phyloP scores from a whole-genome alignment of 2,329 filamentous ascomycete species.

The Metarhizium sp. region DNA sequence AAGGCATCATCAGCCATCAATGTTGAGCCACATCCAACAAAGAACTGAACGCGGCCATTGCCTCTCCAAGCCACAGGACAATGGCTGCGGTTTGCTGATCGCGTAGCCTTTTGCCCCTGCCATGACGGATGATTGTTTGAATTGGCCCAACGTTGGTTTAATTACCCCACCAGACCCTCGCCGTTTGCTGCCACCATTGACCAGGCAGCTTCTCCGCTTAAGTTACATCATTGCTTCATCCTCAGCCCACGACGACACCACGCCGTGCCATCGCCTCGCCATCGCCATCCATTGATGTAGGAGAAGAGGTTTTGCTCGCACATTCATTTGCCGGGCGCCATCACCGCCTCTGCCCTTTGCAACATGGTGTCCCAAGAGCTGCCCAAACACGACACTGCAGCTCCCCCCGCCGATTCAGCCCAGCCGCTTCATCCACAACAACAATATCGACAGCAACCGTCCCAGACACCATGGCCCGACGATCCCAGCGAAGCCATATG shows the following conservation, averaged over 20 bases:
- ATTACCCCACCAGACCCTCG: background rate
- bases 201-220: constrained; percentile 8
- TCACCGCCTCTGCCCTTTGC: background rate
- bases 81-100: no score
- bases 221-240: constrained; percentile 4
- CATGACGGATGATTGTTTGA: no score
- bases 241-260: no score
- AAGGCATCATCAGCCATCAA: no score
- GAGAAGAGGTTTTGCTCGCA: background rate
- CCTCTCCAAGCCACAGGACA: no score
- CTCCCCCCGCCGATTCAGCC: background rate
- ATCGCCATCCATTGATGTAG: background rate
- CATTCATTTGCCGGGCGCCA: background rate
- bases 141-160: no score
- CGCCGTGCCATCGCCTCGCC: background rate
- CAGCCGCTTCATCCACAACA: background rate
- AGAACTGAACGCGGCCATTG: no score
- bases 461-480: constrained; percentile 15
- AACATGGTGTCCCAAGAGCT: constrained; percentile 6
- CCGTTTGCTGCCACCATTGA: constrained; percentile 10
- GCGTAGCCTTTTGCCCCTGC: no score
- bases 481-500: constrained; percentile 13
- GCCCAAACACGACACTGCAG: background rate
- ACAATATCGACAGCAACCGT: background rate
- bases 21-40: no score